Percentiles rank a stretch among this genome's conserved stretches.
Evolutionary conservation across 371 early-diverging fungal genomes (phyloP).

Genomic region (Mucor racemosus): DNA sequence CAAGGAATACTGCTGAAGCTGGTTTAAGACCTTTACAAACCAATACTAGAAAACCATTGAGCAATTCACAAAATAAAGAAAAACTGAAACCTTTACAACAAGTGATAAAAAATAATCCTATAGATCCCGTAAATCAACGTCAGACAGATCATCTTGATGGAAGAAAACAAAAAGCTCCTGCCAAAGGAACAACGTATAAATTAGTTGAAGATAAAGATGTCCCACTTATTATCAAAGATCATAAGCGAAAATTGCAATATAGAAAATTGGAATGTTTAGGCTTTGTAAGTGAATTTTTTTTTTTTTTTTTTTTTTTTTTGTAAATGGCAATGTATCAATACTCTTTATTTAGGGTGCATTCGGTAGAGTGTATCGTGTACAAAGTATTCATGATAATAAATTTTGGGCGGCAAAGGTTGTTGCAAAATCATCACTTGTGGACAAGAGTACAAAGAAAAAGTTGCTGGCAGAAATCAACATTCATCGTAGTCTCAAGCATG

Average conservation of each 20-base stretch:
- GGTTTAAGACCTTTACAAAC: neutral
- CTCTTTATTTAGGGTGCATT: constrained; percentile 79
- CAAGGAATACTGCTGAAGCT: neutral
- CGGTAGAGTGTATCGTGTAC: constrained; percentile 83
- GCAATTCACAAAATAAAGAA: neutral
- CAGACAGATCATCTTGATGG: neutral
- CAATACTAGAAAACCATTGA: neutral
- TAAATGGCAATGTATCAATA: too few species aligned
- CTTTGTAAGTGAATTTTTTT: constrained; percentile 7
- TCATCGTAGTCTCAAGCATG: constrained; percentile 79
- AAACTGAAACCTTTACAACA: neutral
- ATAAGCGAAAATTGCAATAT: constrained; percentile 4
- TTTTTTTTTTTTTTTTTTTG: too few species aligned
- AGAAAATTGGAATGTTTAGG: constrained; percentile 20
- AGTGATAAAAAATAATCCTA: neutral
- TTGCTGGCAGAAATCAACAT: constrained; percentile 89
- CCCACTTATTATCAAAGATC: constrained; percentile 20
- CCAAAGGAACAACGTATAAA: constrained; percentile 1
- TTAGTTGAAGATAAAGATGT: constrained; percentile 22
- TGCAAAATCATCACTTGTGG: constrained; percentile 61
- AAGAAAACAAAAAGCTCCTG: neutral
- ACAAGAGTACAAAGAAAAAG: constrained; percentile 69
- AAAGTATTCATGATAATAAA: constrained; percentile 36
- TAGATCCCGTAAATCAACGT: constrained; percentile 8
- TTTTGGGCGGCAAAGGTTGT: constrained; percentile 85